Conservation (phyloP, 1,139 yeast species). For the Yamadazyma diddensiae region DNA sequence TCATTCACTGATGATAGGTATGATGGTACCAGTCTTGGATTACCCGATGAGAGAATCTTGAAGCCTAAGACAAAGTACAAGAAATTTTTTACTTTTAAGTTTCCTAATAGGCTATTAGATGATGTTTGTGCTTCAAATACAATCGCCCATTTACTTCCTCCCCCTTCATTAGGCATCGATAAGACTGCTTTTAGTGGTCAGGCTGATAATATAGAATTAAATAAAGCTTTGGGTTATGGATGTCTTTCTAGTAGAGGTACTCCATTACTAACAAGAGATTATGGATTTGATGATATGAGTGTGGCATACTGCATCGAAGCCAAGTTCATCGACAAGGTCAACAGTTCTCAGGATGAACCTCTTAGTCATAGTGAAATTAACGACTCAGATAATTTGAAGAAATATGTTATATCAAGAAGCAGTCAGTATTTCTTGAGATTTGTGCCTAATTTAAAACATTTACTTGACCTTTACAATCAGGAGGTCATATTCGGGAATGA, state of each 20-base stretch:
- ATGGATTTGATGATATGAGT: slow-evolving; percentile 40
- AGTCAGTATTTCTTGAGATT: slow-evolving; percentile 41
- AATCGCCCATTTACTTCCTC: slow-evolving; percentile 54
- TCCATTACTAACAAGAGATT: slow-evolving; percentile 42
- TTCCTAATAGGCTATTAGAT: slow-evolving; percentile 59
- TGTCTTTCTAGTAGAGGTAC: slow-evolving; percentile 39
- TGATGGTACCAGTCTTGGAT: slow-evolving; percentile 52
- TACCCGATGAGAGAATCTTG: slow-evolving; percentile 49
- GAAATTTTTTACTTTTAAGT: slow-evolving; percentile 61
- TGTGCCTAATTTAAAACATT: slow-evolving; percentile 37
- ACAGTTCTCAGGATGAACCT: slow-evolving; percentile 24
- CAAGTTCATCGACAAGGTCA: slow-evolving; percentile 38
- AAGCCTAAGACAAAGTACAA: slow-evolving; percentile 53
- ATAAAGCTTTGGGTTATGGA: slow-evolving; percentile 47
- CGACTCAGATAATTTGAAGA: slow-evolving; percentile 29
- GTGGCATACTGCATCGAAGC: slow-evolving; percentile 44
- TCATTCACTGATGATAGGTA: slow-evolving; percentile 38
- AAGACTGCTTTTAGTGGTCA: slow-evolving; percentile 36
- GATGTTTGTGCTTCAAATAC: slow-evolving; percentile 53
- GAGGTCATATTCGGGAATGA: slow-evolving; percentile 24
- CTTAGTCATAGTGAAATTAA: slow-evolving; percentile 39
- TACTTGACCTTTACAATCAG: slow-evolving; percentile 27
- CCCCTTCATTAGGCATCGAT: slow-evolving; percentile 66
- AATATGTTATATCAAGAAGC: slow-evolving; percentile 37
- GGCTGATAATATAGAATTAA: slow-evolving; percentile 34